A percentile compares a stretch with the other conserved stretches of the same genome.
Evolutionary conservation across 768 basidiomycete species (phyloP).

Genomic region (Psilocybe tampanensis): DNA sequence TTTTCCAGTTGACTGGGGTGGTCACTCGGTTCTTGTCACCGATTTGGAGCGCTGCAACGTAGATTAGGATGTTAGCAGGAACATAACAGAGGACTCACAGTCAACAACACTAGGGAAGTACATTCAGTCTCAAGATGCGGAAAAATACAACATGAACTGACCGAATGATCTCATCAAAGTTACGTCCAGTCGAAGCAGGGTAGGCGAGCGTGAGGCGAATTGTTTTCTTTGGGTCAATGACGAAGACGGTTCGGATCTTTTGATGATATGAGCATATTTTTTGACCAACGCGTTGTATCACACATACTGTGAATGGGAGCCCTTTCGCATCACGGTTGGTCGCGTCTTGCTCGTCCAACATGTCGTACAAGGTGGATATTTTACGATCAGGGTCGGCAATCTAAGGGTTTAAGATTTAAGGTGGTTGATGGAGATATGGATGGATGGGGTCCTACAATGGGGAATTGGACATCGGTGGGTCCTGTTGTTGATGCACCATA

Average conservation of each 20-base stretch:
- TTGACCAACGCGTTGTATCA: slow-evolving; percentile 3
- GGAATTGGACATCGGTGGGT: slow-evolving; percentile 83
- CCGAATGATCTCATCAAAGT: slow-evolving; percentile 72
- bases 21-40: slow-evolving; percentile 85
- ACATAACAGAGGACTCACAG: slow-evolving; percentile 33
- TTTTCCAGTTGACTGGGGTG: slow-evolving; percentile 95
- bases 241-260: slow-evolving; percentile 93
- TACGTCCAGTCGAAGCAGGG: slow-evolving; percentile 95
- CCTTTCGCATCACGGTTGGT: slow-evolving; percentile 88
- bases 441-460: slow-evolving; percentile 65
- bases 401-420: slow-evolving; percentile 35
- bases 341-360: slow-evolving; percentile 94
- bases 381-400: slow-evolving; percentile 92
- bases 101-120: slow-evolving; percentile 67
- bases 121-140: not conserved
- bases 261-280: slow-evolving; percentile 4
- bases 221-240: slow-evolving; percentile 95
- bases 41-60: slow-evolving; percentile 73
- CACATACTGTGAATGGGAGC: slow-evolving; percentile 85
- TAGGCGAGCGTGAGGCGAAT: slow-evolving; percentile 91
- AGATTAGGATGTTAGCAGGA: slow-evolving; percentile 2
- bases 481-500: slow-evolving; percentile 66
- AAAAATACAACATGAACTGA: slow-evolving; percentile 21
- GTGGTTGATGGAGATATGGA: not conserved
- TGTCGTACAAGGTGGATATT: slow-evolving; percentile 87